These are phyloP conservation scores for Trifolium repens DNA, from an alignment of 306 rosid genomes.

Conservation along the genomic window DNA sequence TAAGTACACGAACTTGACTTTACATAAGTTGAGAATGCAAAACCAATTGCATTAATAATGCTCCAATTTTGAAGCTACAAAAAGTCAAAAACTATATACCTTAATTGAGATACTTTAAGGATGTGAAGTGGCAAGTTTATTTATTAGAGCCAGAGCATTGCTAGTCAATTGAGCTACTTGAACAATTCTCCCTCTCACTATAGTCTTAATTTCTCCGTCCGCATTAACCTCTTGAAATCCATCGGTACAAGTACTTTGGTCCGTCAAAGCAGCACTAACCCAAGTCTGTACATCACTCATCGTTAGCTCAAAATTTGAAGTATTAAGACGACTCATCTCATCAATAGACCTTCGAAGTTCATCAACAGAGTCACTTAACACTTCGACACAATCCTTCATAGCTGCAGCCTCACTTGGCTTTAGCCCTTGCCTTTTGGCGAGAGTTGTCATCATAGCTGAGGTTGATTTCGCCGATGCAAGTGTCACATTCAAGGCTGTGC, in stretches of 20 bases:
- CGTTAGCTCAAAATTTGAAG: conserved; percentile 41
- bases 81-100: neutral
- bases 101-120: neutral
- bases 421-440: conserved; percentile 47
- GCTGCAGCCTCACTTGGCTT: conserved; percentile 57
- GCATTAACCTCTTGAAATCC: conserved; percentile 54
- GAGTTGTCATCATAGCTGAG: conserved; percentile 36
- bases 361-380: conserved; percentile 60
- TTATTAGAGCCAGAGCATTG: conserved; percentile 81
- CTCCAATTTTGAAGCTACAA: neutral
- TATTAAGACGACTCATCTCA: conserved; percentile 51
- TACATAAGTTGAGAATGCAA: neutral
- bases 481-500: conserved; percentile 64
- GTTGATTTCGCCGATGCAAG: conserved; percentile 61
- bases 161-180: conserved; percentile 65
- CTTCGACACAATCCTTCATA: conserved; percentile 77
- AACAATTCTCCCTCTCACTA: conserved; percentile 50
- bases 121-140: conserved; percentile 52
- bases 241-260: conserved; percentile 69
- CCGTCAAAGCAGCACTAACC: conserved; percentile 82
- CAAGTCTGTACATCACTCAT: conserved; percentile 74
- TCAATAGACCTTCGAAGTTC: conserved; percentile 58
- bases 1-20: neutral
- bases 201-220: conserved; percentile 42
- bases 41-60: neutral